phyloP scores from a whole-genome alignment of 345 rosid genomes.

The Boechera stricta region DNA sequence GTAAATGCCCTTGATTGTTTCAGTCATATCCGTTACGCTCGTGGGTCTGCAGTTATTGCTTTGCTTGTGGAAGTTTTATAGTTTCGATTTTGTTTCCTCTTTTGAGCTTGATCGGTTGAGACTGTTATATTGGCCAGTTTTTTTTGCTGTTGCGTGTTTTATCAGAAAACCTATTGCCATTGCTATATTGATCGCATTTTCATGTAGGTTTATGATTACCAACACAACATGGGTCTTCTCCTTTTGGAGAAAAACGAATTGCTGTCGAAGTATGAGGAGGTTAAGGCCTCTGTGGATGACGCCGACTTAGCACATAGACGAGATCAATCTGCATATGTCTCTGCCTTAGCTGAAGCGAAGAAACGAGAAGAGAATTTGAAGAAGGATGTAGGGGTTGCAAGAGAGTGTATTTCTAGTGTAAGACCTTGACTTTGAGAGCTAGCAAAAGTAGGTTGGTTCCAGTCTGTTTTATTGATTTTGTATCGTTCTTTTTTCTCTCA shows the following conservation, averaged over 20 bases:
- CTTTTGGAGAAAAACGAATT: constrained; percentile 77
- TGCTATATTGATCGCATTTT: constrained; percentile 14
- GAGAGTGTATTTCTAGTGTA: constrained; percentile 90
- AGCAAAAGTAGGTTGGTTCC: neutral
- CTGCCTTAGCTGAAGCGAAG: constrained; percentile 75
- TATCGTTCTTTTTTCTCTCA: constrained; percentile 34
- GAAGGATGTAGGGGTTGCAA: constrained; percentile 86
- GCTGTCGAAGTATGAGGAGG: constrained; percentile 61
- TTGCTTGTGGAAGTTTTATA: constrained; percentile 24
- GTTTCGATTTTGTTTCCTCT: constrained; percentile 40
- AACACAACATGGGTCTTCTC: constrained; percentile 95
- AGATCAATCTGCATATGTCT: constrained; percentile 65
- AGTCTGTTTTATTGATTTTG: constrained; percentile 8
- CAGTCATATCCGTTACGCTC: neutral
- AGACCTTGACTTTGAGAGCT: constrained; percentile 35
- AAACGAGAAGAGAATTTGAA: constrained; percentile 81
- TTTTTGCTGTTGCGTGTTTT: constrained; percentile 1
- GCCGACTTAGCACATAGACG: constrained; percentile 63
- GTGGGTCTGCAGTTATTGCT: constrained; percentile 32
- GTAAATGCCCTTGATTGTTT: constrained; percentile 8
- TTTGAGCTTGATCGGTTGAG: constrained; percentile 30
- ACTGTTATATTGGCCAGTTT: constrained; percentile 7
- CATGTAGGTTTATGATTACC: constrained; percentile 81
- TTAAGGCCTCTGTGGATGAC: constrained; percentile 71
- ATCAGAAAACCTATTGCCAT: neutral